These are phyloP conservation scores for Linnemannia exigua DNA, from an alignment of 192 early-diverging fungal species.

Conservation along the genomic window DNA sequence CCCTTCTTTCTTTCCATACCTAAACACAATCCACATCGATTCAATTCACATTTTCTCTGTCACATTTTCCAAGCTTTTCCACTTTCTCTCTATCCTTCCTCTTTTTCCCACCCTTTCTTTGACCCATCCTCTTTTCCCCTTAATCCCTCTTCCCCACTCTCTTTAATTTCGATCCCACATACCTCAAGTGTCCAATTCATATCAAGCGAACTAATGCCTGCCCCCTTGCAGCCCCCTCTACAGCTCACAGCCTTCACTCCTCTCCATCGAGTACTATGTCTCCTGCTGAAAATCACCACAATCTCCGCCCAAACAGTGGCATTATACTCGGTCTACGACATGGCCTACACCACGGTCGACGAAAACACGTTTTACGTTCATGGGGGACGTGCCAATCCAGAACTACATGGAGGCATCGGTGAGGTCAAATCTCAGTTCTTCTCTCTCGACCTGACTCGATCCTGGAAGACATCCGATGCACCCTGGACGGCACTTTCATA, in stretches of 20 bases:
- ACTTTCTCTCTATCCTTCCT: too few relatives aligned
- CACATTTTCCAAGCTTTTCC: too few relatives aligned
- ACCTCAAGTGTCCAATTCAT: too few relatives aligned
- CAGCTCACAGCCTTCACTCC: background rate
- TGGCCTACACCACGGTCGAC: background rate
- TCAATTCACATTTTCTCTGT: too few relatives aligned
- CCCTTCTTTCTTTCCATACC: background rate
- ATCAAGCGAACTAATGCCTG: too few relatives aligned
- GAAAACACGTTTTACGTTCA: constrained; percentile 1
- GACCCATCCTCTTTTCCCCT: too few relatives aligned
- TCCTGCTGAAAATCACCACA: background rate
- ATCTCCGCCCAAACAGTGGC: background rate
- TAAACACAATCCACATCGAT: too few relatives aligned
- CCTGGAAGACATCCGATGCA: background rate
- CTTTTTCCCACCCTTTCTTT: too few relatives aligned
- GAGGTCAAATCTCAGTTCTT: background rate
- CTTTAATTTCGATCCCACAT: too few relatives aligned
- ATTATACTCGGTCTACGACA: background rate
- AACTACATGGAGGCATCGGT: too few relatives aligned
- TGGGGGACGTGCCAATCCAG: background rate
- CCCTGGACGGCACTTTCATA: background rate
- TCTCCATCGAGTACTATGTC: background rate
- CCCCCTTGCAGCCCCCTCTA: background rate
- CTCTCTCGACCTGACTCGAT: background rate
- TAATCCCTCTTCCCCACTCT: too few relatives aligned